Base-by-base conservation (phyloP, 495 filamentous ascomycete genomes). In the Thermochaetoides thermophila region DNA sequence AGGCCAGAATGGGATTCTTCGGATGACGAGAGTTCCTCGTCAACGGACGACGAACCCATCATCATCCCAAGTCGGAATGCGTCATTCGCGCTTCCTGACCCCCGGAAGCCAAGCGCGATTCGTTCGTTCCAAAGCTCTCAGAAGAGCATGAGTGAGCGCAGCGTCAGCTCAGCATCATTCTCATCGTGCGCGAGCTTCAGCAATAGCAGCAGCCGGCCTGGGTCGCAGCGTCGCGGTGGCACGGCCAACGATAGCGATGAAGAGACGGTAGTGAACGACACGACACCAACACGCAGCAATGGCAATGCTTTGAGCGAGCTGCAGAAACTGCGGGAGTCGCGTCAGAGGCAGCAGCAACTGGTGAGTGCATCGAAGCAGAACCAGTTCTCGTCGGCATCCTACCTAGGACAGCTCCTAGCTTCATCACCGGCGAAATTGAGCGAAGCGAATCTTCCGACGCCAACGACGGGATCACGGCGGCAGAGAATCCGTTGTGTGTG, bases 401-500 rank as follows among this genome's bases (percentile, higher is more conserved):
- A 31, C 44, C 39, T 40, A 7, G 33, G 50, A 11, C 35, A 43
- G n/a, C n/a, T n/a, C n/a, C n/a, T 38, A 18, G 34, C 44, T 12
- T 37, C 46, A 14, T 84, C 81, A 8, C 80, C 83, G 7, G 75
- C 73, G 3, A 78, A 73, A 7, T 51, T 74, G 40, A 80, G 71
- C 13, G 78, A 83, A 31, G 68, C 70, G 9, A 74, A 75, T 40
- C 48, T 78, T 31, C 63, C 66, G 10, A 85, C 74, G 0, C 80
- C 81, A 2, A 76, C 68, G 40, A 73, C 68, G 21, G 69, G 73
- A 23, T 39, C 64, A 58, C 42, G 62, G 55, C 37, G 73, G 55
- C 57, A 69, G 60, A 25, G 53, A 11, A 78, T 82, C 3, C 70
- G 82, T 34, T 93, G 84, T 47, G 57, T 84, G 14, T 91, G 84